Base-by-base conservation (phyloP, 1,139 yeast species). In the Blastobotrys arbuscula region DNA sequence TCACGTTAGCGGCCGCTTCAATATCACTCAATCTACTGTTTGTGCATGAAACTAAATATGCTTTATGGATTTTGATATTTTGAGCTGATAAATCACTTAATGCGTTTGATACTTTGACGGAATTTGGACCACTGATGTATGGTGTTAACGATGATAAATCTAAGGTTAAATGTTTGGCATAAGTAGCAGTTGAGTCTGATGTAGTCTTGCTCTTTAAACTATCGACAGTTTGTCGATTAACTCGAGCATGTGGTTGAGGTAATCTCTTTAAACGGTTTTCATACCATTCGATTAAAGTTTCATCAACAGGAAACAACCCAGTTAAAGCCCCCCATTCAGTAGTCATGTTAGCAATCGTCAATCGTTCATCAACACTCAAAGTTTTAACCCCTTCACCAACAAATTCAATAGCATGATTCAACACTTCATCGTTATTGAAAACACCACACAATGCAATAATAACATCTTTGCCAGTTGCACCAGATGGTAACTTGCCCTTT, bases 241-340 rank as follows among this genome's bases (percentile, higher is more conserved):
- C 81, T 64, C 98, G 80, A 54, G 96, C 88, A 67, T 92, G 98
- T 45, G 86, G 83, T 59, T 81, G 82, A 23, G 90, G 89, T 47
- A 89, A 74, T 56, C 77, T 75, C 28, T 69, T 56, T 49, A 88
- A 64, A 61, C 97, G 76, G 45, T 79, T 68, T 54, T 82, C 74
- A 70, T 92, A 92, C 82, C 90, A 92, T 49, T 82, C 73, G 40
- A 89, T 68, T 59, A 89, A 73, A 16, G 81, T 81, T 21, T 78
- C 73, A 65, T 92, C 99, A 19, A 92, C 89, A 4, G 99, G 97
- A 79, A 92, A 92, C 53, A 92, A 72, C 40, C 99, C 99, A 5
- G 96, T 85, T 15, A 92, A 74, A 1, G 99, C 98, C 60, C 99
- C 99, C 99, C 99, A 92, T 70, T 92, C 99, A 38, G 99, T 92